Evolutionary conservation across 2,329 filamentous ascomycete genomes (phyloP).

Genomic region (Pseudofabraea citricarpa): DNA sequence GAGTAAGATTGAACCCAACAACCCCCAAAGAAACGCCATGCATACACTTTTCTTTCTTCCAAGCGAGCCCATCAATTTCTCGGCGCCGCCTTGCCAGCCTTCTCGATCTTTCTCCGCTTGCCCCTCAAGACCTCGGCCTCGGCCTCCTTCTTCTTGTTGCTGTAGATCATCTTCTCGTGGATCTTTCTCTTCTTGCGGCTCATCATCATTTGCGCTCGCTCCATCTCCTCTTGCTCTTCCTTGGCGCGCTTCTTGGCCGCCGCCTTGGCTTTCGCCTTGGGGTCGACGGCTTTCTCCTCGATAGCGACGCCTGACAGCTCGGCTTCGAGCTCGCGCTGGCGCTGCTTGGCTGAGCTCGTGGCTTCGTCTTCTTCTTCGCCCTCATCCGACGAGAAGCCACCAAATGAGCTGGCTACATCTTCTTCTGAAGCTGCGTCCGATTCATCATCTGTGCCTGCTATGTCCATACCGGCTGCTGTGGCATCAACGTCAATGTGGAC

Average conservation of each 20-base stretch:
- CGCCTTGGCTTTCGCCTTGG: slow-evolving; percentile 60
- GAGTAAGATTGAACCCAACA: too few relatives aligned
- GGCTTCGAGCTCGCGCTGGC: slow-evolving; percentile 88
- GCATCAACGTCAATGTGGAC: slow-evolving; percentile 22
- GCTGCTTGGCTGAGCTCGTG: slow-evolving; percentile 57
- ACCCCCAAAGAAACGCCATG: too few relatives aligned
- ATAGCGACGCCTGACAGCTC: slow-evolving; percentile 71
- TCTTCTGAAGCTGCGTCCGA: slow-evolving; percentile 33
- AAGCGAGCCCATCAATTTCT: too few relatives aligned
- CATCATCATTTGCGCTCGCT: slow-evolving; percentile 96
- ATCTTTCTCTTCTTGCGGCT: slow-evolving; percentile 96
- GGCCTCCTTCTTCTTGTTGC: slow-evolving; percentile 86
- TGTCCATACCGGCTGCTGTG: slow-evolving; percentile 27
- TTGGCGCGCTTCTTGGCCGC: slow-evolving; percentile 65
- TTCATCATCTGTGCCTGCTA: slow-evolving; percentile 28
- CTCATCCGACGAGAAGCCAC: slow-evolving; percentile 31
- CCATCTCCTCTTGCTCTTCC: slow-evolving; percentile 79
- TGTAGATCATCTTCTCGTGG: slow-evolving; percentile 96
- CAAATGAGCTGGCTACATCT: slow-evolving; percentile 23
- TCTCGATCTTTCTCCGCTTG: slow-evolving; percentile 91
- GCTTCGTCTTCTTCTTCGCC: slow-evolving; percentile 55
- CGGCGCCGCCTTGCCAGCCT: slow-evolving; percentile 23
- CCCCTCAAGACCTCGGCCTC: slow-evolving; percentile 81
- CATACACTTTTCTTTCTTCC: too few relatives aligned
- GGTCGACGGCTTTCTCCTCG: slow-evolving; percentile 44